These are phyloP conservation scores for Coniochaeta sp. DNA, from an alignment of 2,329 filamentous ascomycete species.

Conservation along the genomic window DNA sequence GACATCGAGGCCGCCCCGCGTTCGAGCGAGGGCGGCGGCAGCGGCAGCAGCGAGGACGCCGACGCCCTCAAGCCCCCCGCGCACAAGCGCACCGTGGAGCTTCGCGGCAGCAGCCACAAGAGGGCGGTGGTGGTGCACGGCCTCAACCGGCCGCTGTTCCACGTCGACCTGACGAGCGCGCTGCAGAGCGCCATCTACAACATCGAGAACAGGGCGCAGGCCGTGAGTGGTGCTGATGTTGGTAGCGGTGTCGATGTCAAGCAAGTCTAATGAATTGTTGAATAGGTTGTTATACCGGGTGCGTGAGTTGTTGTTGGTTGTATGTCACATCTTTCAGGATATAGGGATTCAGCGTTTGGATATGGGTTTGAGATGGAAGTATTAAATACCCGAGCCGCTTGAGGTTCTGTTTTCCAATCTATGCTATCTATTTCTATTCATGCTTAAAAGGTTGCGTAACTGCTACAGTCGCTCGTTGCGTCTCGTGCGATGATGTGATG, in stretches of 20 bases:
- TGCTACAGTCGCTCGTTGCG: not conserved
- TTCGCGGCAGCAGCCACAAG: conserved; percentile 1
- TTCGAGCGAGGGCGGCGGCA: too few relatives aligned
- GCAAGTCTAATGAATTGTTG: not conserved
- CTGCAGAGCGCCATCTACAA: conserved; percentile 82
- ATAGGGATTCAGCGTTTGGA: not conserved
- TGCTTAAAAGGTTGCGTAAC: not conserved
- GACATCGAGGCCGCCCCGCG: conserved; percentile 17
- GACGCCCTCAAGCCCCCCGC: conserved; percentile 16
- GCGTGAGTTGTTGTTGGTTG: not conserved
- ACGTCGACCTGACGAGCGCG: conserved; percentile 84
- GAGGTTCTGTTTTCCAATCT: not conserved
- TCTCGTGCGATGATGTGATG: not conserved
- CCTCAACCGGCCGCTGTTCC: conserved; percentile 87
- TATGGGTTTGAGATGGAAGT: not conserved
- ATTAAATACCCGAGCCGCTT: not conserved
- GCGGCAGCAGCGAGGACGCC: conserved; percentile 26
- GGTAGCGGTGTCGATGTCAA: not conserved
- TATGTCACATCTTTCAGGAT: not conserved
- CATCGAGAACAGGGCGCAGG: conserved; percentile 48
- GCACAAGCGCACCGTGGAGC: not conserved
- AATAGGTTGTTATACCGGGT: not conserved
- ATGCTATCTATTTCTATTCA: not conserved
- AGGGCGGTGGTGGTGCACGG: conserved; percentile 65
- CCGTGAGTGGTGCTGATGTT: not conserved